Percentiles rank a stretch among this genome's conserved stretches.
phyloP scores from a whole-genome alignment of 371 early-diverging fungal species.

The Quaeritorhiza haematococci region DNA sequence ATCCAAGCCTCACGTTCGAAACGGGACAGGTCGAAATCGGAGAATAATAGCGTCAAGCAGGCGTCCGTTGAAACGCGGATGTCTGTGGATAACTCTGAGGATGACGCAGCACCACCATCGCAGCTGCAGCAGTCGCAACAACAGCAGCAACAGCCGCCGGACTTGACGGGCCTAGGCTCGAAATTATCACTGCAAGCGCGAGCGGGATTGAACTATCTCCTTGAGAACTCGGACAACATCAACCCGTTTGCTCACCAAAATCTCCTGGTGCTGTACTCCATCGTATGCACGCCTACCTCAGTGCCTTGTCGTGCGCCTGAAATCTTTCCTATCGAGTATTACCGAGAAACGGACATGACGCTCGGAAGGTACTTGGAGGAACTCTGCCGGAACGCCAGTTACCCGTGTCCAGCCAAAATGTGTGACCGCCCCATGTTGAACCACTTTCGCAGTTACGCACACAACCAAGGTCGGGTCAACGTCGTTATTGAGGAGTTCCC shows the following conservation, averaged over 20 bases:
- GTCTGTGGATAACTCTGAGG: too few species aligned
- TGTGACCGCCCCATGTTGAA: slow-evolving; percentile 66
- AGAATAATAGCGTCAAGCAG: slow-evolving; percentile 14
- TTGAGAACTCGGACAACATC: slow-evolving; percentile 50
- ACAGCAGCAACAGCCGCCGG: slow-evolving; percentile 27
- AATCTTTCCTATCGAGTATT: slow-evolving; percentile 72
- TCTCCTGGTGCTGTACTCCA: slow-evolving; percentile 67
- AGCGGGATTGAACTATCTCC: slow-evolving; percentile 53
- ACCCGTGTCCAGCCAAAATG: slow-evolving; percentile 57
- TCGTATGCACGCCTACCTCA: slow-evolving; percentile 59
- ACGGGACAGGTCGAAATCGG: slow-evolving; percentile 21
- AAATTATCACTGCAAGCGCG: slow-evolving; percentile 42
- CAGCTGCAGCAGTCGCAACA: slow-evolving; percentile 9
- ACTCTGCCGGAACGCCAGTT: slow-evolving; percentile 62
- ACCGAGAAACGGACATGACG: slow-evolving; percentile 71
- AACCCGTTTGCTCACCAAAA: slow-evolving; percentile 66
- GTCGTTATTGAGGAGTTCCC: slow-evolving; percentile 68
- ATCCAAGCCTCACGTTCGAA: slow-evolving; percentile 11
- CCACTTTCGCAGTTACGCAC: slow-evolving; percentile 81
- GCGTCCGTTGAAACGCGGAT: too few species aligned
- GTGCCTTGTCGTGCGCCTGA: slow-evolving; percentile 71
- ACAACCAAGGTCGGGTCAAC: slow-evolving; percentile 68
- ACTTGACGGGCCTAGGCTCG: too few species aligned
- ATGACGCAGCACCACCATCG: too few species aligned
- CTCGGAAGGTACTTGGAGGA: slow-evolving; percentile 84